phyloP scores from a whole-genome alignment of 116 monocot species.

The Iris pallida region DNA sequence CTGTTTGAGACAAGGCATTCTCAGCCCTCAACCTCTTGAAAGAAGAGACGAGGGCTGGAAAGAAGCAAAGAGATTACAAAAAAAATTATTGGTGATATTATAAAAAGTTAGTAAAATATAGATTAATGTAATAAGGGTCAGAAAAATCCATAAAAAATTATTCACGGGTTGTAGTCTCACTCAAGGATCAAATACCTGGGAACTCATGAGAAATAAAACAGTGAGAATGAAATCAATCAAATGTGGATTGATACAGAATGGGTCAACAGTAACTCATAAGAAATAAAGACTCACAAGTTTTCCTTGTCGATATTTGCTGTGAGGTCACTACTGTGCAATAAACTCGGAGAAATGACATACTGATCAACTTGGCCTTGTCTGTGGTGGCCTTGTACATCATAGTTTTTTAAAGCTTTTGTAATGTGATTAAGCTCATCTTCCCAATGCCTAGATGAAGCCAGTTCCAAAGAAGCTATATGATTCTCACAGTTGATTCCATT shows the following conservation, averaged over 20 bases:
- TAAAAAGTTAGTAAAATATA: too few relatives aligned
- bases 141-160: too few relatives aligned
- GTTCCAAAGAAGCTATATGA: not conserved
- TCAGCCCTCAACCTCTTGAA: too few relatives aligned
- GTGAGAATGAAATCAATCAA: not conserved
- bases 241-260: not conserved
- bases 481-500: conserved; percentile 30
- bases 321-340: conserved; percentile 42
- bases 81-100: too few relatives aligned
- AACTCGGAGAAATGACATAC: conserved; percentile 50
- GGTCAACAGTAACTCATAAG: not conserved
- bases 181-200: too few relatives aligned
- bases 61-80: too few relatives aligned
- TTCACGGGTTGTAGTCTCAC: too few relatives aligned
- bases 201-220: too few relatives aligned
- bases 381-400: conserved; percentile 10
- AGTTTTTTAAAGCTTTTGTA: conserved; percentile 34
- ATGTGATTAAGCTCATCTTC: conserved; percentile 48
- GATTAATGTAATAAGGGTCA: too few relatives aligned
- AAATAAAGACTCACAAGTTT: conserved; percentile 38
- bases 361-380: conserved; percentile 21
- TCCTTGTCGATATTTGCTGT: conserved; percentile 39
- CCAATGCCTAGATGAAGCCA: conserved; percentile 41
- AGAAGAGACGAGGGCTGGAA: too few relatives aligned
- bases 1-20: too few relatives aligned